Evolutionary conservation across 768 basidiomycete species (phyloP).

Genomic region (Kwoniella botswanensis): DNA sequence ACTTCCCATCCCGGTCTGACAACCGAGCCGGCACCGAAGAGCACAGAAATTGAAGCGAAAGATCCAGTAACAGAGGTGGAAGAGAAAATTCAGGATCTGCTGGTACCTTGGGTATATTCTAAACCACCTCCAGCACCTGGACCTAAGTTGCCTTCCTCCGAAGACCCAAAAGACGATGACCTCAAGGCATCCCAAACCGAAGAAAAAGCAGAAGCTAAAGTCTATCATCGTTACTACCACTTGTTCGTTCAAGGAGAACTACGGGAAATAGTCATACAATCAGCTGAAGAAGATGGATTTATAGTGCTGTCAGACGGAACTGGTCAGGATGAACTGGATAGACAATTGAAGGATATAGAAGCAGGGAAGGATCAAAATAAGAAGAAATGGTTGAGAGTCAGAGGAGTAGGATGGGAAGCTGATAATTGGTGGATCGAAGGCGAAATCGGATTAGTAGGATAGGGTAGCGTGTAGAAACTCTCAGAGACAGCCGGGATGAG

Average conservation of each 20-base stretch:
- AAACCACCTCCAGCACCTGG: constrained; percentile 11
- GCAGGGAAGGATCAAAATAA: not conserved
- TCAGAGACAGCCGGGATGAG: too few relatives aligned
- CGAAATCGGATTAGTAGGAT: constrained; percentile 42
- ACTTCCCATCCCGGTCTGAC: not conserved
- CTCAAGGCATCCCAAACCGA: constrained; percentile 1
- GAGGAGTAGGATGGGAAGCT: constrained; percentile 54
- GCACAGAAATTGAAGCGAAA: constrained; percentile 21
- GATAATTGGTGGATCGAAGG: constrained; percentile 59
- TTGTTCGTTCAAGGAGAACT: constrained; percentile 89
- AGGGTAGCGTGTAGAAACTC: too few relatives aligned
- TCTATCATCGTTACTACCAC: constrained; percentile 92
- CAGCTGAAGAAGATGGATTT: constrained; percentile 63
- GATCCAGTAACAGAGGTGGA: constrained; percentile 15
- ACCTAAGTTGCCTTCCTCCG: not conserved
- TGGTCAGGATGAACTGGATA: not conserved
- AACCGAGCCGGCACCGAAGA: not conserved
- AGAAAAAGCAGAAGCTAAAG: constrained; percentile 45
- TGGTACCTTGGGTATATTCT: constrained; percentile 56
- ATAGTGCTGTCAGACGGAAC: constrained; percentile 14
- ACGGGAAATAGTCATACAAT: constrained; percentile 65
- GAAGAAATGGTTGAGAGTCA: constrained; percentile 48
- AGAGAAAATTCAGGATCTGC: constrained; percentile 51
- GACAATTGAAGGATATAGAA: not conserved
- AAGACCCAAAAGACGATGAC: not conserved